phyloP scores from a whole-genome alignment of 2,329 filamentous ascomycete species.

The Cladosporium sp. region DNA sequence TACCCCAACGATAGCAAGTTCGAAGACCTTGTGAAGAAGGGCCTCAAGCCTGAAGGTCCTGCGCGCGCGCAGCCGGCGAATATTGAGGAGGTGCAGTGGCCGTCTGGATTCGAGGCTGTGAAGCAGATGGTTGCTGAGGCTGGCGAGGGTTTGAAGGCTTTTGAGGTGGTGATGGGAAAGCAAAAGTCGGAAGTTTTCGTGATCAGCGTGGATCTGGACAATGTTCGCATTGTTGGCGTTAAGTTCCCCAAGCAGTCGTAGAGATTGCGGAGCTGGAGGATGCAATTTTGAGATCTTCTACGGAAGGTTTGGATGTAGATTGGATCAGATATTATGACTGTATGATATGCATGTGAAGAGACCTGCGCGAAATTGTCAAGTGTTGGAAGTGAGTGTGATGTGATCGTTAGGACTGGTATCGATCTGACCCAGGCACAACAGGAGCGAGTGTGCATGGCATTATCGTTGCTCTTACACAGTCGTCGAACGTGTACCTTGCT shows the following conservation, averaged over 20 bases:
- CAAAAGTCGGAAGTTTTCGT: slow-evolving; percentile 23
- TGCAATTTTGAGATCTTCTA: neutral
- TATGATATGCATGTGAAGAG: neutral
- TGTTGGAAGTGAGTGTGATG: neutral
- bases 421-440: neutral
- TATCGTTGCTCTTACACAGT: neutral
- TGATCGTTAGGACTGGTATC: neutral
- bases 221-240: slow-evolving; percentile 22
- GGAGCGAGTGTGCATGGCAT: neutral
- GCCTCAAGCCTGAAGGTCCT: slow-evolving; percentile 22
- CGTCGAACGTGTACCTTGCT: neutral
- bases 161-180: slow-evolving; percentile 21
- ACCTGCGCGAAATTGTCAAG: neutral
- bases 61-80: slow-evolving; percentile 20
- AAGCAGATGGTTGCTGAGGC: slow-evolving; percentile 19
- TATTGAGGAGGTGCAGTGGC: slow-evolving; percentile 17
- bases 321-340: neutral
- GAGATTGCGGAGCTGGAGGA: neutral
- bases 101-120: slow-evolving; percentile 9
- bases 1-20: slow-evolving; percentile 22
- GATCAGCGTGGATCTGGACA: slow-evolving; percentile 19
- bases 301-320: neutral
- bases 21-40: slow-evolving; percentile 23
- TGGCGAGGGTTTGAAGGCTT: slow-evolving; percentile 18
- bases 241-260: slow-evolving; percentile 12